phyloP scores from a whole-genome alignment of 495 filamentous ascomycete species.

The Ramalina peruviana region DNA sequence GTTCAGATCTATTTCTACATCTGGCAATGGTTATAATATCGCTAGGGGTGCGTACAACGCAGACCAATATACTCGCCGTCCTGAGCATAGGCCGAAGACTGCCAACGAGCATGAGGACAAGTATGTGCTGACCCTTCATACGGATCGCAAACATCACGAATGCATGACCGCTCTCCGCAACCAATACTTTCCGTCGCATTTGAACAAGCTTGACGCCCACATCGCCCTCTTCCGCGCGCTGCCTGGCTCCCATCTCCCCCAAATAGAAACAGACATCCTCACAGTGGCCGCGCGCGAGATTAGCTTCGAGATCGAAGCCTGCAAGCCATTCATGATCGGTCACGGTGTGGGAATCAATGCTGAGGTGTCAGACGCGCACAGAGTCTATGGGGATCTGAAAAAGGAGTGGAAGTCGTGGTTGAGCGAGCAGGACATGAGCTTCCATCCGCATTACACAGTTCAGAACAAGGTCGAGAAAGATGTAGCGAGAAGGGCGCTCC shows the following conservation, averaged over 20 bases:
- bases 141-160: conserved; percentile 15
- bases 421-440: conserved; percentile 20
- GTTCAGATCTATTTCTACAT: no score
- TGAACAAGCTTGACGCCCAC: conserved; percentile 22
- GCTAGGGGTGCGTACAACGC: background rate
- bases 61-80: background rate
- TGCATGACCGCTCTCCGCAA: conserved; percentile 15
- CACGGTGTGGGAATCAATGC: conserved; percentile 15
- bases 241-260: conserved; percentile 14
- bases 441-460: conserved; percentile 18
- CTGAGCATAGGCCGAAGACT: conserved; percentile 14
- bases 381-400: conserved; percentile 10
- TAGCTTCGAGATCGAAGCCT: conserved; percentile 11
- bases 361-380: background rate
- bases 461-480: conserved; percentile 21
- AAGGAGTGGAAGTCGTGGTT: conserved; percentile 15
- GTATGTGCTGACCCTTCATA: conserved; percentile 19
- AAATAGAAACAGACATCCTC: conserved; percentile 9
- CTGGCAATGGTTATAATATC: no score
- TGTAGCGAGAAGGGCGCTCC: conserved; percentile 3
- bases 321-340: conserved; percentile 6
- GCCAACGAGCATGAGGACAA: conserved; percentile 1
- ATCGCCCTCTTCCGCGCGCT: conserved; percentile 22
- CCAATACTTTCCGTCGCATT: conserved; percentile 15
- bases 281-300: background rate